Base-by-base conservation (phyloP, 495 filamentous ascomycete genomes). In the Clavariopsis aquatica region DNA sequence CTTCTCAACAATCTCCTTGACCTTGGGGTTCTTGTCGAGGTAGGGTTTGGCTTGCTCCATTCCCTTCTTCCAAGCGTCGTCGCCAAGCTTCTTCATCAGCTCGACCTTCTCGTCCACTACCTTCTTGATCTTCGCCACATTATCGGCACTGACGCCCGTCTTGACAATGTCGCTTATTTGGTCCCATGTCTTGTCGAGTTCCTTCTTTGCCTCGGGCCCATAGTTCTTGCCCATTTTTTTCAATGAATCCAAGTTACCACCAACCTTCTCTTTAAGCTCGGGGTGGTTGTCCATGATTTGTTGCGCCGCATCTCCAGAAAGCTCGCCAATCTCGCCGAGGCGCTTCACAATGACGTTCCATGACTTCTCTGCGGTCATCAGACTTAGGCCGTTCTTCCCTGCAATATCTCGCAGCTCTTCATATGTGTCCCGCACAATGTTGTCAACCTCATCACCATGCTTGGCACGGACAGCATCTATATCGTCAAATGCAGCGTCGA, bases 141-240 rank as follows among this genome's bases (percentile, higher is more conserved):
- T 83, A 2, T 77, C 72, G 3, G 77, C 67, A 31, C 77, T 82
- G 22, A 85, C 66, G 7, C 86, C 86, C 6, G 74, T 74, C 56
- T 81, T 76, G 26, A 87, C 52, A 58, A 88, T 80, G 24, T 83
- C 78, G 57, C 73, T 73, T 51, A 88, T 77, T 66, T 89, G 78
- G 17, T 81, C 65, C 80, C 84, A 89, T 9, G 85, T 87, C 75
- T 85, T 76, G 51, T 89, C 83, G 6, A 86, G 79, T 73, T 87
- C 78, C 78, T 88, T 85, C 77, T 86, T 86, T 0, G 85, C 86
- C 66, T 89, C 83, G 0, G 86, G 87, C 0, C 87, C 87, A 69
- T 85, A 85, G 23, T 82, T 70, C 28, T 87, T 80, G 28, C 83
- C 85, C 76, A 87, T 79, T 65, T 85, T 70, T 77, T 87, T 88